Evolutionary conservation across 306 rosid species (phyloP).

Genomic region (Neltuma alba): DNA sequence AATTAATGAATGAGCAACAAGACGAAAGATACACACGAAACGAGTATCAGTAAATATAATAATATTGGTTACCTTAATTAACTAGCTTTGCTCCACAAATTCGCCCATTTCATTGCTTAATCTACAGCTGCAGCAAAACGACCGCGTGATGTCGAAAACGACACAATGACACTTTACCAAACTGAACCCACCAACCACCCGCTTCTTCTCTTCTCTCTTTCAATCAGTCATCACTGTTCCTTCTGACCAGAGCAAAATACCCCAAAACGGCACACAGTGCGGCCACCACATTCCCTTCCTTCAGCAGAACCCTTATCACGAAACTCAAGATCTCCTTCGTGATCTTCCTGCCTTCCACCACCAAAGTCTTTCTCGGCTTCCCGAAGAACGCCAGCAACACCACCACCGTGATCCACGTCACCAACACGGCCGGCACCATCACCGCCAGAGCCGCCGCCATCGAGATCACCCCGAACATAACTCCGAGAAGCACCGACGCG

Average conservation of each 20-base stretch:
- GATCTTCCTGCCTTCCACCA: conserved; percentile 86
- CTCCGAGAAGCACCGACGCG: conserved; percentile 84
- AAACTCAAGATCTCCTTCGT: conserved; percentile 66
- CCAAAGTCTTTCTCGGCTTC: conserved; percentile 68
- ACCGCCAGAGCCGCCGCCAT: conserved; percentile 87
- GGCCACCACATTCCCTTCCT: conserved; percentile 89
- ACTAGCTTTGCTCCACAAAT: conserved; percentile 9
- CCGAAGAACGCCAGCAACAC: conserved; percentile 89
- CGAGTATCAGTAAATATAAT: conserved; percentile 14
- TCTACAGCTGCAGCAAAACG: not conserved
- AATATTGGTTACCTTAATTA: conserved; percentile 15
- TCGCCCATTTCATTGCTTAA: conserved; percentile 21
- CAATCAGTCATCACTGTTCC: conserved; percentile 40
- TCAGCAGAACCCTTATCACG: conserved; percentile 75
- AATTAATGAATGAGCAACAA: conserved; percentile 16
- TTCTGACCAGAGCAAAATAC: conserved; percentile 70
- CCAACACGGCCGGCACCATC: conserved; percentile 75
- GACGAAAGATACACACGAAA: conserved; percentile 20
- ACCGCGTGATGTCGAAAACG: not conserved
- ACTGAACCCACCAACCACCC: not conserved
- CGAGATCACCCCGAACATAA: conserved; percentile 70
- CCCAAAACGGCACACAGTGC: conserved; percentile 89
- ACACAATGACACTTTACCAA: conserved; percentile 45
- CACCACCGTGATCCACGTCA: conserved; percentile 88
- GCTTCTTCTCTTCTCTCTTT: not conserved